Evolutionary conservation across 768 basidiomycete species (phyloP).

Genomic region (Scleroderma bovista): DNA sequence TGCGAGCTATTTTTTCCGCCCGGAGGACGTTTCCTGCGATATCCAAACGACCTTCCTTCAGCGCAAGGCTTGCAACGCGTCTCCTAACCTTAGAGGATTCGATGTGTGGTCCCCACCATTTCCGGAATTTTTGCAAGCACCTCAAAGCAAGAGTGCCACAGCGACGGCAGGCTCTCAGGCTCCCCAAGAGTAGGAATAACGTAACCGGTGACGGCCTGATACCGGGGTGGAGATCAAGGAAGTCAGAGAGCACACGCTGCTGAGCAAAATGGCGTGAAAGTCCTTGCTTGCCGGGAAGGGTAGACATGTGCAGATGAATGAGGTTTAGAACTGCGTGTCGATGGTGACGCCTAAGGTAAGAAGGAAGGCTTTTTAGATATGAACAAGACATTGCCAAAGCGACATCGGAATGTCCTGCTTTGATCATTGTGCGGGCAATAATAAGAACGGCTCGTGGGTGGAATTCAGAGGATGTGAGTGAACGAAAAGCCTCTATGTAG

Average conservation of each 20-base stretch:
- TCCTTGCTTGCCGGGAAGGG: slow-evolving; percentile 29
- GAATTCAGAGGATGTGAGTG: slow-evolving; percentile 32
- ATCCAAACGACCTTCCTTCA: slow-evolving; percentile 60
- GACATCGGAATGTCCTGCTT: slow-evolving; percentile 28
- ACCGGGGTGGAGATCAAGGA: slow-evolving; percentile 42
- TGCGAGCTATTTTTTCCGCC: slow-evolving; percentile 8
- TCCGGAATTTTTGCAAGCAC: slow-evolving; percentile 40
- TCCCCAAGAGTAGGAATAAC: slow-evolving; percentile 50
- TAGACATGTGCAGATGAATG: slow-evolving; percentile 41
- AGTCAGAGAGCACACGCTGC: slow-evolving; percentile 38
- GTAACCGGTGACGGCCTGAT: slow-evolving; percentile 57
- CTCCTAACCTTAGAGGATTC: slow-evolving; percentile 56
- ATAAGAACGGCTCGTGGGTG: slow-evolving; percentile 40
- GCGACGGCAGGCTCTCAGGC: slow-evolving; percentile 42
- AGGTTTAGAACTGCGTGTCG: slow-evolving; percentile 42
- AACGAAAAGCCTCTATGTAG: slow-evolving; percentile 39
- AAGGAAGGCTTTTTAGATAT: slow-evolving; percentile 49
- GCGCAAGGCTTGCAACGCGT: slow-evolving; percentile 51
- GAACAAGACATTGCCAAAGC: slow-evolving; percentile 42
- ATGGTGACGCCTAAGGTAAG: slow-evolving; percentile 30
- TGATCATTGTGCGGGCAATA: slow-evolving; percentile 44
- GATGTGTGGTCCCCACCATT: slow-evolving; percentile 50
- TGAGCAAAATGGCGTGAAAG: slow-evolving; percentile 40
- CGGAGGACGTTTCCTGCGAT: slow-evolving; percentile 31
- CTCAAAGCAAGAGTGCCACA: slow-evolving; percentile 51